Evolutionary conservation across 345 rosid genomes (phyloP), one percentile per base, ranked within the genome.

Genomic region (Dovyalis caffra): DNA sequence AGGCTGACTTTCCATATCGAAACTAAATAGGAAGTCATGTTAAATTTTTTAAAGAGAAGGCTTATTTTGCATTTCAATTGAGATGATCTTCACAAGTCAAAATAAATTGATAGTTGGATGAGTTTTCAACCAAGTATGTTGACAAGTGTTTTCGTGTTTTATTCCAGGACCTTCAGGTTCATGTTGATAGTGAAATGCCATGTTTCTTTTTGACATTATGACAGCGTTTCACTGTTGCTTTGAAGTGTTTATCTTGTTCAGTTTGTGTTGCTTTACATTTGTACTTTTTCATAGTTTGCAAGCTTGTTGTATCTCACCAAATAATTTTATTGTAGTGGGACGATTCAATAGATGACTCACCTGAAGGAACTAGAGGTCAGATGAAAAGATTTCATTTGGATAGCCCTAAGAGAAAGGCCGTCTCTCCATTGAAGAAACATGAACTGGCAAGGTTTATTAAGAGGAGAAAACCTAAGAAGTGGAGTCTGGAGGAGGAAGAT

Each of bases 401-500:
- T 29, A 86, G 69, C 58, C 81, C 85, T 1, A 76, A 67, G 61
- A 70, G 60, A 28, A 79, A 23, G 40, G 45, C 20, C 28, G 79
- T 73, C 10, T 84, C 85, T 23, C 86, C 89, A 14, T 35, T 83
- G 68, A 81, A 70, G 60, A 72, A 74, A 66, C 33, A 67, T 56
- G 69, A 63, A 43, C 1, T 26, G 7, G 6, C 49, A 15, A 82
- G 72, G 49, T 16, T 82, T 69, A 26, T 25, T 25, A 74, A 32
- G 25, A 84, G 88, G 71, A 85, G 82, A 43, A 76, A 47, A 71
- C 75, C 16, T 35, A 87, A 71, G 65, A 74, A 43, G 58, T 90
- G 95, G 92, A 85, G 82, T 62, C 0, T 61, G 15, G 81, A 85
- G 80, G 92, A 89, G 73, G 95, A 89, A 79, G 85, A 87, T 5